Base-by-base conservation (phyloP, 2,329 filamentous ascomycete species). In the Fusarium decemcellulare region DNA sequence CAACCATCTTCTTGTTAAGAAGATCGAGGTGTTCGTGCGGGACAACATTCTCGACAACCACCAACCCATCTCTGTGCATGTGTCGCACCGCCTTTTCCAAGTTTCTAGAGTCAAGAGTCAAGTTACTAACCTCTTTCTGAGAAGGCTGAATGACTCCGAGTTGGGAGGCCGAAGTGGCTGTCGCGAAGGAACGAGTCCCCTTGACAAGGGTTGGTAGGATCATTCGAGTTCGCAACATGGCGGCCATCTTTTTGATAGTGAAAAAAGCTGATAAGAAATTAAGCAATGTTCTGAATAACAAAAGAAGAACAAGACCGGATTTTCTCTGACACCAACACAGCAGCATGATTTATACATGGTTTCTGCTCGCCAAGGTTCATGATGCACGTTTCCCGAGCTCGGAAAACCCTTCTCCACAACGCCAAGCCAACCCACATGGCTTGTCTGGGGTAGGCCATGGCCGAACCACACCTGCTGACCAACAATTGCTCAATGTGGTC, bases 1-100 rank as follows among this genome's bases (percentile, higher is more conserved):
- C 37, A 1, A 87, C 81, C 89, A 91, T 91, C 67, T 85, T 87
- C 47, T 70, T 65, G 71, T 91, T 91, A 39, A 91, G 78, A 8
- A 73, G 71, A 69, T 91, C 86, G 4, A 91, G 76, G n/a, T 84
- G 74, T 0, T 79, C 72, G 65, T 87, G 84, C 0, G 83, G 81
- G 18, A 90, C 80, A 2, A 83, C 83, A 72, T 87, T 79, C 54
- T 88, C 81, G 4, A 90, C 76, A 0, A 90, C 84, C 1, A 91
- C 86, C 1, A 90, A 76, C 0, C 88, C 88, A 65, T 90, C 87
- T 16, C 76, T 72, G 58, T 87, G 82, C 8, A 90, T 70, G 36
- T 83, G 80, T 4, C 84, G 79, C 2, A 87, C 84, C 1, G 87
- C 87, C 15, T 83, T 81, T 67, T 91, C 88, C 2, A 91, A 79